Evolutionary conservation across 495 filamentous ascomycete species (phyloP), one percentile per base, ranked within the genome.

Genomic region (Aspergillus heteromorphus): DNA sequence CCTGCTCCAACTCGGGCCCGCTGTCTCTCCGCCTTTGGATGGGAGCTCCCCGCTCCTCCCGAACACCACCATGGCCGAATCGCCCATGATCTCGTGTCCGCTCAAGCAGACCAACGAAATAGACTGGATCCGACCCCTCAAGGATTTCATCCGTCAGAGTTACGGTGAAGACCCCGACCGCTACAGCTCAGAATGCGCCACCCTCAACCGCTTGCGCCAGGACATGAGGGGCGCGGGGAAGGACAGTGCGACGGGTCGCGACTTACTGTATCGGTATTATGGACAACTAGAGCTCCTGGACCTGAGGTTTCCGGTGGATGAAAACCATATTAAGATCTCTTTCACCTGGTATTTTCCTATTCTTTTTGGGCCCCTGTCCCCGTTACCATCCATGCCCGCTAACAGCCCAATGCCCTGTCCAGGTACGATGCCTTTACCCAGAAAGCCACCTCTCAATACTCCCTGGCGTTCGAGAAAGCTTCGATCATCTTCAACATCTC

Each of bases 401-500:
- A 17, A 8, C 11, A 31, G 36, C 21, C 17, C 53, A 36, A 41
- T 52, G 19, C 36, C 31, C 27, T 31, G 48, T 45, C 8, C 1
- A 97, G 92, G 92, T 96, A 92, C 70, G 93, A 98, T 71, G 93
- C 93, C 36, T 98, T 98, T 72, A 98, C 93, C 20, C 91, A 96
- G 68, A 97, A 97, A 64, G 79, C 89, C 14, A 97, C 95, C 2
- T 83, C 92, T 9, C 93, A 98, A 67, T 96, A 95, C 73, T 96
- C 92, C 27, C 81, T 97, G 27, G 93, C 93, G 29, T 98, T 92
- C 71, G 93, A 98, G 71, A 98, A 98, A 71, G 93, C 93, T 17
- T 97, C 95, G 52, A 95, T 98, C 67, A 96, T 98, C 62, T 98
- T 98, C 82, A 98, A 98, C 71, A 97, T 98, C 65, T 95, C 93